A percentile compares a stretch with the other conserved stretches of the same genome.
phyloP scores from a whole-genome alignment of 176 grass and related monocot species.

The Areca catechu region DNA sequence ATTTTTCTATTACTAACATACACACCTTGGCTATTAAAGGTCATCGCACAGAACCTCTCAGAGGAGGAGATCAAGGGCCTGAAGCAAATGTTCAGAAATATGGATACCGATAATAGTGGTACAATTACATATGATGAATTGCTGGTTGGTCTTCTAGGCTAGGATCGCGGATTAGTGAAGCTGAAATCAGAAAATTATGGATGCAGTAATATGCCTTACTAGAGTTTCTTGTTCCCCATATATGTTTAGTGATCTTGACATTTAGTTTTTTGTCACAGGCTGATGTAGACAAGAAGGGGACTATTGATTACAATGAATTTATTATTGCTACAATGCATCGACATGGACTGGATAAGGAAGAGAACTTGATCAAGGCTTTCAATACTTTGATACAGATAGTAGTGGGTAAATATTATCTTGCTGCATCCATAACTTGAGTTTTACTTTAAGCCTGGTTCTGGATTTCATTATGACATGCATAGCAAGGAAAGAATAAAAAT shows the following conservation, averaged over 20 bases:
- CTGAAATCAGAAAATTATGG: conserved; percentile 64
- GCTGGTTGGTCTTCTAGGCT: conserved; percentile 43
- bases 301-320: conserved; percentile 79
- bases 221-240: conserved; percentile 11
- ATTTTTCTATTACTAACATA: not conserved
- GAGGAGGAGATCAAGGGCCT: conserved; percentile 54
- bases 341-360: conserved; percentile 74
- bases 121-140: conserved; percentile 71
- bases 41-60: conserved; percentile 54
- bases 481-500: too few relatives aligned
- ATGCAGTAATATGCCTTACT: conserved; percentile 42
- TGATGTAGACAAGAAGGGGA: conserved; percentile 72
- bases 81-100: conserved; percentile 82
- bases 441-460: too few relatives aligned
- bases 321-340: conserved; percentile 68
- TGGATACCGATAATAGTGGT: conserved; percentile 75
- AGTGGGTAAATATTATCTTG: conserved; percentile 45
- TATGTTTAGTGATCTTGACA: conserved; percentile 13
- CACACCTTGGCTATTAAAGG: conserved; percentile 24
- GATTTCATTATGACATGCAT: too few relatives aligned
- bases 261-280: conserved; percentile 34
- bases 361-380: conserved; percentile 52
- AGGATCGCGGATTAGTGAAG: conserved; percentile 45
- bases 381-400: conserved; percentile 71
- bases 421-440: conserved; percentile 1